Evolutionary conservation across 345 rosid species (phyloP), one percentile per base, ranked within the genome.

Genomic region (Limnanthes douglasii): DNA sequence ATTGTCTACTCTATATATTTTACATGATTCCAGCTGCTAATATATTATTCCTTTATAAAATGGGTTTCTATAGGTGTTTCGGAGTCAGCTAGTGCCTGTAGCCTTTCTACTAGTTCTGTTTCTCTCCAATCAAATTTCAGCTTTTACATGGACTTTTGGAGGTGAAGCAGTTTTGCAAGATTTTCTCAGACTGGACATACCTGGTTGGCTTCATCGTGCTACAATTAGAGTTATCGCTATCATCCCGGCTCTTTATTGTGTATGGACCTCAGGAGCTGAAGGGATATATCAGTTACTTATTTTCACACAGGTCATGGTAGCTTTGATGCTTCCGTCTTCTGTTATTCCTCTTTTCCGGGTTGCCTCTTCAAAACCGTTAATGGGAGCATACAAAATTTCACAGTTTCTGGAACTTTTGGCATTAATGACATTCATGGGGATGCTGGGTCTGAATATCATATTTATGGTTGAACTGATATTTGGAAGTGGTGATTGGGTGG

Each of bases 401-500:
- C 93, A 66, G 34, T n/a, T 64, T 42, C 48, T 75, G 50, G 94
- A 81, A 70, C 73, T 73, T 61, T 20, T 75, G 34, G 73, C 66
- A 0, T 41, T 85, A 45, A 12, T 72, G 26, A 66, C 72, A 4
- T 62, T 78, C 53, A 51, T 75, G 60, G 93, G 88, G 40, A 56
- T 85, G 62, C 66, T 92, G 33, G 74, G 75, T 28, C 54, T 92
- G 54, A 75, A 81, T 45, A 58, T 92, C 42, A 58, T 75, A 56
- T 85, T 92, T 45, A 64, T 85, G 41, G 66, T 72, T 27, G 99
- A 81, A 41, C 65, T 92, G 88, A 60, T 75, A 31, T 75, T 92
- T 50, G 99, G 99, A 34, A 67, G 57, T 39, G 85, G 88, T 63
- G 99, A 85, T 45, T 80, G 99, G 99, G 86, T 67, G 15, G 65